Base-by-base conservation (phyloP, 345 rosid species). In the Moringa oleifera region DNA sequence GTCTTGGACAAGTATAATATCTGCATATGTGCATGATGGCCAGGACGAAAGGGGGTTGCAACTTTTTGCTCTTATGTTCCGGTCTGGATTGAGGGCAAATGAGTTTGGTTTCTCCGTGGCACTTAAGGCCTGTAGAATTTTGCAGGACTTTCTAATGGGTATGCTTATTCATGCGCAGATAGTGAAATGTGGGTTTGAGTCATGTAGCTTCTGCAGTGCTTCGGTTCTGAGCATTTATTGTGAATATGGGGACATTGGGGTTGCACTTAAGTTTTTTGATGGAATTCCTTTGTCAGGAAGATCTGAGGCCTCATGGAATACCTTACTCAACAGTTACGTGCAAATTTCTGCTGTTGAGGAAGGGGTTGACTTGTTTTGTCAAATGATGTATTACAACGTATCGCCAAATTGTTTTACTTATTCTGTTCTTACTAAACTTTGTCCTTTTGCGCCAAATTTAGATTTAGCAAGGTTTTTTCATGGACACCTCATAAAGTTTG, bases 171-270 rank as follows among this genome's bases (percentile, higher is more conserved):
- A 67, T 52, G 70, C 23, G 15, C 58, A 52, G 24, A 52, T 59
- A 22, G 50, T 58, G 36, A 50, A 67, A 31, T 58, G 23, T 7
- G 63, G 64, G 28, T 67, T 67, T 20, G 52, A 53, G 56, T 36
- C 63, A 17, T 37, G 59, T 23, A 54, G 33, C 50, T 59, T 59
- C 31, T 51, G 58, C 49, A n/a, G 50, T 53, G 36, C 64, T 59
- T 59, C 71, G 22, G 56, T 67, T 24, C 59, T 59, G 31, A 64
- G 71, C 58, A n/a, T 67, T 24, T 59, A 59, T 67, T 47, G 36
- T 53, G 71, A 45, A 59, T 49, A 25, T 41, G 71, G 52, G 52
- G 64, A n/a, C n/a, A n/a, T 57, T 23, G 20, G 33, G 33, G 33
- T 28, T 28, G 33, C 33, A 2, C 33, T 2, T 28, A 28, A 28